Percentiles rank a stretch among this genome's conserved stretches.
Evolutionary conservation across 805 yeast genomes (phyloP).

Genomic region (Candida maesae): DNA sequence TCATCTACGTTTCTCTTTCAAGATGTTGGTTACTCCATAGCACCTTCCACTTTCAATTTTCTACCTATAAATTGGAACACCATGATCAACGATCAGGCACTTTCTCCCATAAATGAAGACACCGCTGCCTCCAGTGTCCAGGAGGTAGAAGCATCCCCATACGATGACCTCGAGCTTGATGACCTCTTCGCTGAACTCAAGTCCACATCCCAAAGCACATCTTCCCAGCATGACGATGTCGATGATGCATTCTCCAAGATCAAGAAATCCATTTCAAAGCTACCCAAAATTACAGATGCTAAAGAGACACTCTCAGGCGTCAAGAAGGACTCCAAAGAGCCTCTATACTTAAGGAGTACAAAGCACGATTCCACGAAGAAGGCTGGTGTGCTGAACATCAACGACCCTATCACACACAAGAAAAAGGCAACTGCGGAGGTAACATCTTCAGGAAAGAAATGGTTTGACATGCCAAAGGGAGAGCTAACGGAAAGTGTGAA

Average conservation of each 20-base stretch:
- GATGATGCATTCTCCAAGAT: slow-evolving; percentile 33
- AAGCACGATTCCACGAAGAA: slow-evolving; percentile 11
- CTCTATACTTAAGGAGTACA: slow-evolving; percentile 8
- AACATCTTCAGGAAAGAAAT: slow-evolving; percentile 48
- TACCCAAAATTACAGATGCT: slow-evolving; percentile 36
- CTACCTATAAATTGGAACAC: not conserved
- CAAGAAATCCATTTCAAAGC: slow-evolving; percentile 32
- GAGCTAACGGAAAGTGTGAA: slow-evolving; percentile 69
- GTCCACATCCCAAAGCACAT: slow-evolving; percentile 5
- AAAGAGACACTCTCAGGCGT: slow-evolving; percentile 13
- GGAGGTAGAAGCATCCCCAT: slow-evolving; percentile 10
- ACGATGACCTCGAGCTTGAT: slow-evolving; percentile 26
- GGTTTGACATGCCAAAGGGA: slow-evolving; percentile 80
- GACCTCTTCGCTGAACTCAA: slow-evolving; percentile 33
- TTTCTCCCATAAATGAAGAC: slow-evolving; percentile 19
- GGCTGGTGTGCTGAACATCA: slow-evolving; percentile 31
- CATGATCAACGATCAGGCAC: not conserved
- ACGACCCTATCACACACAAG: slow-evolving; percentile 41
- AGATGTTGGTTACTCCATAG: too few relatives aligned
- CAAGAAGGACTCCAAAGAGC: slow-evolving; percentile 19
- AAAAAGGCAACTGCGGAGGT: slow-evolving; percentile 14
- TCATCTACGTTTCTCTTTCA: too few relatives aligned
- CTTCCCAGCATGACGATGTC: slow-evolving; percentile 13
- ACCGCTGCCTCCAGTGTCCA: slow-evolving; percentile 6
- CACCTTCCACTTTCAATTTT: too few relatives aligned